Base-by-base conservation (phyloP, 257 asterid genomes). In the Rauvolfia tetraphylla region DNA sequence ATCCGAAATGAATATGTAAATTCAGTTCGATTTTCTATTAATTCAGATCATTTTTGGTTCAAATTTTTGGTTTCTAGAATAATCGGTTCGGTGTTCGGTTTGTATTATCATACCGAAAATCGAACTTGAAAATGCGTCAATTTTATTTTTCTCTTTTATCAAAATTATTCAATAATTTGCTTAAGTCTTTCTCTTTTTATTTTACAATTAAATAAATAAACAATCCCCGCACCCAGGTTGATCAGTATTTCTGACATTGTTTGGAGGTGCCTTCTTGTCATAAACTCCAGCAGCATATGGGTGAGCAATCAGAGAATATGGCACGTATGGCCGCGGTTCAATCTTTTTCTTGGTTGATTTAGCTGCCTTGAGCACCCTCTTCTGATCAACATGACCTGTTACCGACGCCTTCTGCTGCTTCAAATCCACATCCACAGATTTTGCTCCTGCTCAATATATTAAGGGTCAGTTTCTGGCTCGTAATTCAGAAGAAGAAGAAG, bases 311-410 rank as follows among this genome's bases (percentile, higher is more conserved):
- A 87, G 29, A 22, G 80, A 86, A 61, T 84, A 86, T 0, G 98
- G 98, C 27, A 93, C 97, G 61, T 90, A 93, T 5, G 98, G 97
- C 98, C 98, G 91, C 3, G 80, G 85, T 83, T 93, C 98, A 12
- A 82, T 87, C 68, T 87, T 93, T 82, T 90, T 91, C 54, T 85
- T 83, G 11, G 96, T 90, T 5, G 88, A 56, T 79, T 90, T 58
- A 4, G 95, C 97, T 23, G 88, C 90, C 77, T 87, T 86, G 83
- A 93, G 31, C 72, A 93, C 98, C 80, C 89, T 90, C 79, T 93
- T 93, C 1, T 89, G 79, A 0, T 93, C 98, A 74, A 93, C 97
- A 53, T 85, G 89, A 0, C 98, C 97, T 25, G 89, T 79, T 57
- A 93, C 97, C 10, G 91, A 84, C 13, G 96, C 98, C 84, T 93